A percentile compares a stretch with the other conserved stretches of the same genome.
phyloP scores from a whole-genome alignment of 495 filamentous ascomycete genomes.

The Cudoniella acicularis region DNA sequence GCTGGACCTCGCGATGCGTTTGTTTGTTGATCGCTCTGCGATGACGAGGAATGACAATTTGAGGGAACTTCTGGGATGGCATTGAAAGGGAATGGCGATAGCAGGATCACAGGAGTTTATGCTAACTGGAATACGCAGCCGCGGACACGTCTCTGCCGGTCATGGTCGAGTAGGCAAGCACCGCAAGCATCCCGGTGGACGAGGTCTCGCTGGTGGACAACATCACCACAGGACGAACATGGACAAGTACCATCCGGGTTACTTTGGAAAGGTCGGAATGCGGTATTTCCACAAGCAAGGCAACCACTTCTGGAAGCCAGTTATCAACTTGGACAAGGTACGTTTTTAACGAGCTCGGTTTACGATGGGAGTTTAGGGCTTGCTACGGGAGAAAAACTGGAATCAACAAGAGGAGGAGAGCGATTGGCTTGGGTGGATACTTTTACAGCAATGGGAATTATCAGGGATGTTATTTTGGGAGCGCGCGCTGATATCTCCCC shows the following conservation, averaged over 20 bases:
- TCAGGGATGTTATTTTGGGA: too few species aligned
- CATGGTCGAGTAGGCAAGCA: conserved; percentile 91
- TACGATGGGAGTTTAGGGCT: too few species aligned
- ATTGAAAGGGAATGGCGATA: background rate
- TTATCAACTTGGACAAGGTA: conserved; percentile 33
- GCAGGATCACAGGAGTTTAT: conserved; percentile 21
- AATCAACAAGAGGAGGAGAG: too few species aligned
- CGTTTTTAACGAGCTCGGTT: conserved; percentile 3
- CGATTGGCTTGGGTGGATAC: too few species aligned
- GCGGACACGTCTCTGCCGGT: conserved; percentile 92
- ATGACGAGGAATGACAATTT: background rate
- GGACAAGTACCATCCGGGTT: conserved; percentile 93
- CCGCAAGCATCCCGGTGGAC: conserved; percentile 90
- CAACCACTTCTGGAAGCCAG: conserved; percentile 82
- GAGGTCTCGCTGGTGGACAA: conserved; percentile 93
- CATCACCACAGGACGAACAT: conserved; percentile 95
- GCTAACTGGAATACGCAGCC: conserved; percentile 49
- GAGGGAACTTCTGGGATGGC: background rate
- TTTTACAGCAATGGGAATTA: too few species aligned
- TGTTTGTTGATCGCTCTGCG: conserved; percentile 8
- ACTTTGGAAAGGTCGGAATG: conserved; percentile 99
- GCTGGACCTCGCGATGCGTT: background rate
- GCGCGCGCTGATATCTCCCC: background rate
- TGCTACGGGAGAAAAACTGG: too few species aligned
- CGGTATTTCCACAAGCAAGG: conserved; percentile 88